Evolutionary conservation across 148 eudicot species (phyloP).

Genomic region (Camellia sinensis): DNA sequence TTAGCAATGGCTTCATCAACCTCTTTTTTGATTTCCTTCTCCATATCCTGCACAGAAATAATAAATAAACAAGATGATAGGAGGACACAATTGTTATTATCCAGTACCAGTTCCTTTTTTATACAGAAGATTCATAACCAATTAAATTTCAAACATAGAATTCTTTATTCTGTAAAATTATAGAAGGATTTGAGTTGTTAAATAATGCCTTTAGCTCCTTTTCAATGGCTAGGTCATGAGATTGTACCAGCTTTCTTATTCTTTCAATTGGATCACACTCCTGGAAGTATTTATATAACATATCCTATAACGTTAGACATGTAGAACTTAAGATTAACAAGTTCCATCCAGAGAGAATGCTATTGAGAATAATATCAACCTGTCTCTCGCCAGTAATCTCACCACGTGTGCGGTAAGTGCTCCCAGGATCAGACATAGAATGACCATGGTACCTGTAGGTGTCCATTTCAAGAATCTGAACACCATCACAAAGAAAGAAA

Average conservation of each 20-base stretch:
- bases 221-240: conserved; percentile 81
- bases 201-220: conserved; percentile 83
- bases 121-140: neutral
- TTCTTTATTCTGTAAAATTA: neutral
- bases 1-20: conserved; percentile 56
- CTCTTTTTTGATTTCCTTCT: conserved; percentile 52
- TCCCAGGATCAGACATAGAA: conserved; percentile 99
- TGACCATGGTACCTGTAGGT: conserved; percentile 98
- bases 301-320: neutral
- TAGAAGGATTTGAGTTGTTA: conserved; percentile 30
- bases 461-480: conserved; percentile 98
- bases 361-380: conserved; percentile 34
- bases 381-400: conserved; percentile 83
- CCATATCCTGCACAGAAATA: conserved; percentile 40
- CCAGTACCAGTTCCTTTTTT: neutral
- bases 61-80: neutral
- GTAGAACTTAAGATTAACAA: neutral
- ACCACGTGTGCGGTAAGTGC: conserved; percentile 97
- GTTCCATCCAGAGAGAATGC: neutral
- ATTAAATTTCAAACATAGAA: neutral
- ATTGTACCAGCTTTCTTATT: conserved; percentile 62
- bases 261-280: conserved; percentile 99
- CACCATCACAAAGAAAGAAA: conserved; percentile 11
- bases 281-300: conserved; percentile 32
- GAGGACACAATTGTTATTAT: neutral